A percentile compares a stretch with the other conserved stretches of the same genome.
Conservation (phyloP, 345 rosid genomes). For the Orychophragmus violaceus region DNA sequence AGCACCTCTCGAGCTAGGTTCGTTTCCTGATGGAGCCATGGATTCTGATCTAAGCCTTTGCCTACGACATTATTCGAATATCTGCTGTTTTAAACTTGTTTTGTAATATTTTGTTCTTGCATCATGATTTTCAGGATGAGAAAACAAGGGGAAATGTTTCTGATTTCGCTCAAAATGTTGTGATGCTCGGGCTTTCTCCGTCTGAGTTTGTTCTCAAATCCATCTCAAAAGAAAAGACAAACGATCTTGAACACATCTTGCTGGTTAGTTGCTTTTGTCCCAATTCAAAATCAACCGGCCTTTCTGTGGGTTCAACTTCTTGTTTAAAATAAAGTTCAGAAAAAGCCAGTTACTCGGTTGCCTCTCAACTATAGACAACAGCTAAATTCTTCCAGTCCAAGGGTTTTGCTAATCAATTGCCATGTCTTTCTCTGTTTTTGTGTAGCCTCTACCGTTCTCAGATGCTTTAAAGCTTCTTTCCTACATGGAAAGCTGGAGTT, state of each 20-base stretch:
- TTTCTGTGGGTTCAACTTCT: background rate
- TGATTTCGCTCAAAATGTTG: conserved; percentile 54
- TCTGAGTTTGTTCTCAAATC: conserved; percentile 71
- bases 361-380: background rate
- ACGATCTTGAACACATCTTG: conserved; percentile 84
- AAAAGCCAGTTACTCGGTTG: background rate
- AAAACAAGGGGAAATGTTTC: conserved; percentile 44
- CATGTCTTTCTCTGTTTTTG: background rate
- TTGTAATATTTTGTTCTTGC: background rate
- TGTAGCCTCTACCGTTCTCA: conserved; percentile 85
- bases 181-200: conserved; percentile 72
- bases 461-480: conserved; percentile 81
- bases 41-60: background rate
- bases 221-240: conserved; percentile 63
- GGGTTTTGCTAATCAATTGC: background rate
- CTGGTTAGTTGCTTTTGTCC: conserved; percentile 49
- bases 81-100: background rate
- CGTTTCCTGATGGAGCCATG: background rate
- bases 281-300: background rate
- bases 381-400: background rate
- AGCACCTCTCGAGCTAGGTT: background rate
- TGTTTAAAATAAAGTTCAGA: background rate
- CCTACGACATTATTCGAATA: background rate
- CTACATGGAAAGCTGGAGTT: conserved; percentile 68
- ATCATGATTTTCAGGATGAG: conserved; percentile 57